Evolutionary conservation across 371 early-diverging fungal genomes (phyloP), one percentile per base, ranked within the genome.

Genomic region (Chytridium lagenaria): DNA sequence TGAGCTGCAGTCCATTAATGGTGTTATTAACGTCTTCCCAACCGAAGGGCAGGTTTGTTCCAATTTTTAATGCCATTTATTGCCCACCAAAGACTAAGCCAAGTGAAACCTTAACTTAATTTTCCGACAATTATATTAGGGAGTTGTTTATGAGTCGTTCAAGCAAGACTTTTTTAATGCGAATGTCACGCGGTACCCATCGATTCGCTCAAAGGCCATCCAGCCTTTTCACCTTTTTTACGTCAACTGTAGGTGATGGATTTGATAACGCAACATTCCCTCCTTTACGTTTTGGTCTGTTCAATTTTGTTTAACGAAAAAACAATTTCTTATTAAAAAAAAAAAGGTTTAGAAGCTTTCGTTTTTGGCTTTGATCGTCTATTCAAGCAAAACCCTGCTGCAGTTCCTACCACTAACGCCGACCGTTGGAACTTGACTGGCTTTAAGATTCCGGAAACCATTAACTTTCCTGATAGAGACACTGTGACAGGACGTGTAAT

Each of bases 391-490:
- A 16, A 31, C 10, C 63, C 50, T 37, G 55, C 36, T 57, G 50
- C 39, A 10, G 36, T 40, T 34, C 5, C 67, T 19, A 57, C 22
- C 7, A 44, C 44, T 44, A 12, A 7, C 12, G 44, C 12, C 19
- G 7, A 19, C 12, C 7, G 26, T 37, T 31, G 30, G 33, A 31
- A 26, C 36, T 2, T 44, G 10, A 33, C 31, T 28, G 68, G 69
- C 12, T 37, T 30, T 50, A 52, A 12, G 23, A 44, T 31, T 50
- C 31, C 77, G 2, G 50, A 50, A 3, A 7, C 49, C 36, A 59
- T 77, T 23, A 30, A 36, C n/a, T 69, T 77, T 59, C 74, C 74
- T 12, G 49, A 69, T 28, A 49, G 23, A 15, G 61, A 52, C 51
- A 73, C 59, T 15, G 59, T 61, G 26, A 68, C 74, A 15, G 74